These are phyloP conservation scores for Coemansia pectinata DNA, from an alignment of 192 early-diverging fungal species.

Conservation along the genomic window DNA sequence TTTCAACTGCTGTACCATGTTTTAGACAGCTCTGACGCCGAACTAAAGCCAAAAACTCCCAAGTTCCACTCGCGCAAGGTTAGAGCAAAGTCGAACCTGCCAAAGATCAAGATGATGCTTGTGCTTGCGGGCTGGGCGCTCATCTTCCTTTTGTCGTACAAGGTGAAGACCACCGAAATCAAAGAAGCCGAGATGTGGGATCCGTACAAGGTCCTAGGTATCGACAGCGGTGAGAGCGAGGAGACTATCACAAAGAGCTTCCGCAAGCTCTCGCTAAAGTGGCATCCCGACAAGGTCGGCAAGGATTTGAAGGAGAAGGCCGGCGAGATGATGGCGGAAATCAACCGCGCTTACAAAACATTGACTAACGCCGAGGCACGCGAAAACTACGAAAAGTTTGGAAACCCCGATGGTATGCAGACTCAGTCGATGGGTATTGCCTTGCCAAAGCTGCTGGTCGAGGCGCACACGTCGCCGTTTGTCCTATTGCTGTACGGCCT, in stretches of 20 bases:
- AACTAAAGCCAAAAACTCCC: slow-evolving; percentile 45
- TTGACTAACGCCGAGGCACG: slow-evolving; percentile 89
- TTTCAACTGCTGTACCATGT: not conserved
- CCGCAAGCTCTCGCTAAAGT: slow-evolving; percentile 69
- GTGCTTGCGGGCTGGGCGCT: slow-evolving; percentile 42
- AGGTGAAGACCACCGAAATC: slow-evolving; percentile 60
- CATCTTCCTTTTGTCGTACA: slow-evolving; percentile 52
- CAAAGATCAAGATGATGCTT: slow-evolving; percentile 38
- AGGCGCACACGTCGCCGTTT: slow-evolving; percentile 78
- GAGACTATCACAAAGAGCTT: slow-evolving; percentile 69
- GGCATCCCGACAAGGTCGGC: slow-evolving; percentile 79
- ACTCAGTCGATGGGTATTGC: slow-evolving; percentile 91
- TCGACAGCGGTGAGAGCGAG: slow-evolving; percentile 58
- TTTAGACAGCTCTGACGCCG: slow-evolving; percentile 24
- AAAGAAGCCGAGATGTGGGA: slow-evolving; percentile 79
- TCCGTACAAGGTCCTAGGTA: slow-evolving; percentile 90
- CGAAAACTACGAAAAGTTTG: slow-evolving; percentile 92
- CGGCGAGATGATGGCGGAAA: slow-evolving; percentile 76
- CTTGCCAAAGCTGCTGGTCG: slow-evolving; percentile 87
- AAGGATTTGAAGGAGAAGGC: slow-evolving; percentile 69
- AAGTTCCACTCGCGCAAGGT: slow-evolving; percentile 39
- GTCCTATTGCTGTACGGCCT: slow-evolving; percentile 84
- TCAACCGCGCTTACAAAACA: slow-evolving; percentile 93
- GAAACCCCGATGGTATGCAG: slow-evolving; percentile 97
- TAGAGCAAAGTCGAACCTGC: slow-evolving; percentile 30